Percentiles rank a stretch among this genome's conserved stretches.
Evolutionary conservation across 1,284 basidiomycete species (phyloP).

Genomic region (Rhizoctonia solani): DNA sequence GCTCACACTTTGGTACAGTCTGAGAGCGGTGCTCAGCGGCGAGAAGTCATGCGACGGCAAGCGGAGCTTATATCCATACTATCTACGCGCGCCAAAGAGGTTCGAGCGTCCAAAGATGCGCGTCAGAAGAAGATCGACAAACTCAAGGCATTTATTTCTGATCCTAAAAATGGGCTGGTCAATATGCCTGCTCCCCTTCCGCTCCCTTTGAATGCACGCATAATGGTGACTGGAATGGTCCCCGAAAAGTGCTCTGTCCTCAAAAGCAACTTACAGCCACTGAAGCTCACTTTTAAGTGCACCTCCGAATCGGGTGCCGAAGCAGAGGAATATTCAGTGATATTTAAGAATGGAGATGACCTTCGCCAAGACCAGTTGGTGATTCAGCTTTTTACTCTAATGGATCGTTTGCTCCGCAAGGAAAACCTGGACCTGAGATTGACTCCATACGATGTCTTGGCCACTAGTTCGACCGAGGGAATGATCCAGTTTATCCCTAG

Average conservation of each 20-base stretch:
- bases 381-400: constrained; percentile 95
- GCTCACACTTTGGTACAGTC: constrained; percentile 51
- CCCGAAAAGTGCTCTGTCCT: constrained; percentile 94
- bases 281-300: constrained; percentile 88
- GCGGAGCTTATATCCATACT: constrained; percentile 84
- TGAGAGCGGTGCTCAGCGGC: constrained; percentile 73
- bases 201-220: constrained; percentile 84
- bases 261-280: constrained; percentile 95
- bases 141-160: constrained; percentile 78
- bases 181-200: constrained; percentile 75
- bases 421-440: constrained; percentile 95
- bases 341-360: constrained; percentile 99
- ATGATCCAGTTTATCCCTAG: constrained; percentile 97
- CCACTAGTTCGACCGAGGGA: constrained; percentile 89
- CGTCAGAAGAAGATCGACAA: constrained; percentile 98
- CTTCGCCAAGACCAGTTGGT: constrained; percentile 98
- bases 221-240: constrained; percentile 82
- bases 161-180: constrained; percentile 79
- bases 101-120: constrained; percentile 88
- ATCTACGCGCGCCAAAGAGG: constrained; percentile 81
- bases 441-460: constrained; percentile 91
- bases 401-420: constrained; percentile 92
- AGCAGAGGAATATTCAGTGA: constrained; percentile 77
- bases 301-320: constrained; percentile 54
- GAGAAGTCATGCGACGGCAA: constrained; percentile 82